A percentile compares a stretch with the other conserved stretches of the same genome.
Evolutionary conservation across 2,329 filamentous ascomycete species (phyloP).

Genomic region (Fusarium marasasianum): DNA sequence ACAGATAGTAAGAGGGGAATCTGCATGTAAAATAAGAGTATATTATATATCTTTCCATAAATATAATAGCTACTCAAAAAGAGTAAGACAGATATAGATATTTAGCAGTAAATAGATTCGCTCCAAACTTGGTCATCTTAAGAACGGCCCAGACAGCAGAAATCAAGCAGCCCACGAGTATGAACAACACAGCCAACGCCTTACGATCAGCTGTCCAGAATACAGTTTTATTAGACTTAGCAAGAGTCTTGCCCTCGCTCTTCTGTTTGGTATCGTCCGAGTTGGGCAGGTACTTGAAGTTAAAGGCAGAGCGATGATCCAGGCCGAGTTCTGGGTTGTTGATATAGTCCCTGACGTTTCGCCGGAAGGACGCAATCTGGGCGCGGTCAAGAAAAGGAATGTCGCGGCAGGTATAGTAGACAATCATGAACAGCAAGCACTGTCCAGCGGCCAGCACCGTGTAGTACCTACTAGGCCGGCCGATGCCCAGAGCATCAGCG

Average conservation of each 20-base stretch:
- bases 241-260: not conserved
- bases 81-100: not conserved
- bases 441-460: fast-evolving
- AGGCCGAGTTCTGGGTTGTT: not conserved
- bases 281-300: not conserved
- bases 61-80: fast-evolving
- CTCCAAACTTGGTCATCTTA: not conserved
- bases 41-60: fast-evolving
- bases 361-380: not conserved
- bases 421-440: not conserved
- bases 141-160: fast-evolving
- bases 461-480: not conserved
- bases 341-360: not conserved
- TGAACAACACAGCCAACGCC: not conserved
- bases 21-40: not conserved
- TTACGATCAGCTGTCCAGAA: not conserved
- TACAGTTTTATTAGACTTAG: not conserved
- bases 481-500: not conserved
- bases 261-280: not conserved
- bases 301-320: not conserved
- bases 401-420: not conserved
- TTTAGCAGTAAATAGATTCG: not conserved
- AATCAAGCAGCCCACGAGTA: not conserved
- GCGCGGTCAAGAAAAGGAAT: not conserved
- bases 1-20: fast-evolving